Percentiles rank a stretch among this genome's conserved stretches.
Conservation (phyloP, 2,329 filamentous ascomycete genomes). For the Alternaria conjuncta region DNA sequence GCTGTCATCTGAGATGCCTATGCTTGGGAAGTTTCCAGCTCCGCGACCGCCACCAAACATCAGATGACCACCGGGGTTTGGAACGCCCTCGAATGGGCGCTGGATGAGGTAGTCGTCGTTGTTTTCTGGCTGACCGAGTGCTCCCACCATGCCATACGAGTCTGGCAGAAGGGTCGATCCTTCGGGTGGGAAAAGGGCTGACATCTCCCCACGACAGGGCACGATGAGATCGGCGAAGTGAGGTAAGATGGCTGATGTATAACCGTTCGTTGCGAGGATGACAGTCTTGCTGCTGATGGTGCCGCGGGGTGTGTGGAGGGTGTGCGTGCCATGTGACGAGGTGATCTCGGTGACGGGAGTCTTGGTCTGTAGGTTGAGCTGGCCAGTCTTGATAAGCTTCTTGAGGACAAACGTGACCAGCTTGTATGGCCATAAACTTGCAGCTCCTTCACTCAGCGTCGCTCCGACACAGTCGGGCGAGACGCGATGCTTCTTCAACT, state of each 20-base stretch:
- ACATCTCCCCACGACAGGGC: conserved; percentile 77
- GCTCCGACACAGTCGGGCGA: conserved; percentile 62
- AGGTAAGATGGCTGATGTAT: conserved; percentile 78
- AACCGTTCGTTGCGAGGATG: conserved; percentile 82
- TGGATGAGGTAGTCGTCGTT: conserved; percentile 78
- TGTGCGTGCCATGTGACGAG: conserved; percentile 56
- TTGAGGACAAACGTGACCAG: conserved; percentile 76
- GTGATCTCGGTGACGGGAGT: conserved; percentile 64
- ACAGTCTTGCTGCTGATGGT: conserved; percentile 67
- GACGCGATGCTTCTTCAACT: conserved; percentile 61
- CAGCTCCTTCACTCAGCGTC: conserved; percentile 69
- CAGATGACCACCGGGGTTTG: conserved; percentile 60
- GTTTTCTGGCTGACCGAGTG: conserved; percentile 52
- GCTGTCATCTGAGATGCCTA: conserved; percentile 67
- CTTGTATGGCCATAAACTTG: conserved; percentile 83
- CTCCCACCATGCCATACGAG: conserved; percentile 70
- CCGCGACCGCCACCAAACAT: conserved; percentile 76
- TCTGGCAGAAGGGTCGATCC: conserved; percentile 56
- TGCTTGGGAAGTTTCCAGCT: conserved; percentile 51
- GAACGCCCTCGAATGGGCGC: conserved; percentile 58
- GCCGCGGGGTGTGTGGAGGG: conserved; percentile 73
- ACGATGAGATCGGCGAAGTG: conserved; percentile 73
- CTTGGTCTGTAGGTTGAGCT: conserved; percentile 76
- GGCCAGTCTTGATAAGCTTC: conserved; percentile 56
- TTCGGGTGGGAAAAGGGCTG: conserved; percentile 66